A percentile compares a stretch with the other conserved stretches of the same genome.
phyloP scores from a whole-genome alignment of 768 basidiomycete genomes.

The Tulasnella calospora region DNA sequence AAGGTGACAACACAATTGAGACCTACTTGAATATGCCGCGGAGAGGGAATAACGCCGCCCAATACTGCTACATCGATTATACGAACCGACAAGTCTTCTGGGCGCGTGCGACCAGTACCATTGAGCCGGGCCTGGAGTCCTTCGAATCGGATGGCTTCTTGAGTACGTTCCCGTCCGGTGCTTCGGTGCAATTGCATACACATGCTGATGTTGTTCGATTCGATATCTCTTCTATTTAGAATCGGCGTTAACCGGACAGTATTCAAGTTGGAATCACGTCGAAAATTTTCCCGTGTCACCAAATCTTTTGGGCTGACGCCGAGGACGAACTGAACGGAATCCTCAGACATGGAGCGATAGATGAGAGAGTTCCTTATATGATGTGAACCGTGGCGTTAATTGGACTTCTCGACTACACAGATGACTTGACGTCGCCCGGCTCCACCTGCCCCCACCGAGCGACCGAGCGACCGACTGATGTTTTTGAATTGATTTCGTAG shows the following conservation, averaged over 20 bases:
- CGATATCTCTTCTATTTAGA: not conserved
- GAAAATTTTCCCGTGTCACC: constrained; percentile 18
- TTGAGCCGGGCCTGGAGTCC: not conserved
- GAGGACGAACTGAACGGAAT: constrained; percentile 15
- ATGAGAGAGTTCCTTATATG: not conserved
- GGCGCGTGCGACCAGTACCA: not conserved
- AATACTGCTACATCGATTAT: constrained; percentile 5
- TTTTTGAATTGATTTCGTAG: too few relatives aligned
- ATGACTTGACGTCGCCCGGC: constrained; percentile 6
- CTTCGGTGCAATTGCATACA: too few relatives aligned
- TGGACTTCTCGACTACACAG: not conserved
- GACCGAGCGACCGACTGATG: too few relatives aligned
- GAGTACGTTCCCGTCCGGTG: not conserved
- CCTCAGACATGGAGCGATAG: not conserved
- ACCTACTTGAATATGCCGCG: not conserved
- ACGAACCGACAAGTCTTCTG: not conserved
- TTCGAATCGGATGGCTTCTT: not conserved
- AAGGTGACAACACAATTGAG: not conserved
- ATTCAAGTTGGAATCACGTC: constrained; percentile 1
- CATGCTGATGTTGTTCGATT: not conserved
- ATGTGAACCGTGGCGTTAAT: not conserved
- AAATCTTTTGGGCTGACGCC: not conserved
- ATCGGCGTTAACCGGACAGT: constrained; percentile 13
- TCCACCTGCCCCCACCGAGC: constrained; percentile 4
- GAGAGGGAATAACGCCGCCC: not conserved